phyloP scores from a whole-genome alignment of 441 rosid genomes.

The Bocquillonia castaneifolia region DNA sequence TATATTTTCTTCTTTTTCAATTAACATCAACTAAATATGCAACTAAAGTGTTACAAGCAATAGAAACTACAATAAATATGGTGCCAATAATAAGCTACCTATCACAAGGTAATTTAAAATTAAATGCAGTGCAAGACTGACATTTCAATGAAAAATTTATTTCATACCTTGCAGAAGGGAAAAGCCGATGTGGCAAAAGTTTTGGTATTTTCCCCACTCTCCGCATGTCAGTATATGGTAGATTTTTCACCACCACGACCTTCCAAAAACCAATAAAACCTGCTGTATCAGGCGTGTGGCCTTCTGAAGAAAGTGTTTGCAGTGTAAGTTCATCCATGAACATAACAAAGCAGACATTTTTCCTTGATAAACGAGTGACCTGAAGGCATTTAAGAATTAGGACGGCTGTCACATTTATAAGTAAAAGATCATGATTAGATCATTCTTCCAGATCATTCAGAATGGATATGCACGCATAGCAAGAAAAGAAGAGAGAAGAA shows the following conservation, averaged over 20 bases:
- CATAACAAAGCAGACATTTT: constrained; percentile 97
- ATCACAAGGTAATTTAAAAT: constrained; percentile 6
- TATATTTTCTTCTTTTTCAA: neutral
- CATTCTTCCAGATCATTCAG: neutral
- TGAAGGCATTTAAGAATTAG: constrained; percentile 32
- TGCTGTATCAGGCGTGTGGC: constrained; percentile 62
- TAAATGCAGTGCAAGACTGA: neutral
- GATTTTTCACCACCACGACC: constrained; percentile 83
- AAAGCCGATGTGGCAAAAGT: constrained; percentile 78
- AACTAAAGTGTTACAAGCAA: constrained; percentile 2
- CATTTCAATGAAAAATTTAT: constrained; percentile 5
- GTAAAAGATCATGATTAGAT: neutral
- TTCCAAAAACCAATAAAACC: constrained; percentile 96
- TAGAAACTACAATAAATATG: neutral
- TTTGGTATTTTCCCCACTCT: constrained; percentile 98
- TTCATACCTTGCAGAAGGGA: constrained; percentile 93
- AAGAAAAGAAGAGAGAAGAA: neutral
- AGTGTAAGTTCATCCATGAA: constrained; percentile 79
- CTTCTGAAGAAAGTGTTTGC: constrained; percentile 74
- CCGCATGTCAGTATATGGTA: constrained; percentile 85
- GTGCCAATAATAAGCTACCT: neutral
- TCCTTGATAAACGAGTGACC: constrained; percentile 83
- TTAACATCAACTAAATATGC: neutral
- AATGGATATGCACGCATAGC: too few species aligned
- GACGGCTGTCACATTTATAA: neutral